Evolutionary conservation across 257 asterid species (phyloP).

Genomic region (Solanum sejunctum): DNA sequence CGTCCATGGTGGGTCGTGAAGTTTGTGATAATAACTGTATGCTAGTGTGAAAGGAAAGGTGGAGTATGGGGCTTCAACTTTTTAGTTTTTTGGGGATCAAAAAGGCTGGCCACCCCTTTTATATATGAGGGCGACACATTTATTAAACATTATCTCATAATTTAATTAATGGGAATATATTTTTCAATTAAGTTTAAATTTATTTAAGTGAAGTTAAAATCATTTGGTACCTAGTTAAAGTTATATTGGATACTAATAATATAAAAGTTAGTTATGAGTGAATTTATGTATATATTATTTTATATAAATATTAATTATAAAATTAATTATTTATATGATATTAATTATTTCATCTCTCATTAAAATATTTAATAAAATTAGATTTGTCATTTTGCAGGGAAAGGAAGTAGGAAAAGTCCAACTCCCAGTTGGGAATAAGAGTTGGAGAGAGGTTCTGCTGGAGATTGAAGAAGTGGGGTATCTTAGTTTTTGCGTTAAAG

Average conservation of each 20-base stretch:
- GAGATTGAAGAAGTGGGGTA: neutral
- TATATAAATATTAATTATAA: too few species aligned
- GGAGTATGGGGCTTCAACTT: neutral
- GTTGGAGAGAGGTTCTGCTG: neutral
- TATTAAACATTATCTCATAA: neutral
- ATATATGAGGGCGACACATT: neutral
- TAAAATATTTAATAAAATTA: too few species aligned
- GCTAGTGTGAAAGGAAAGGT: neutral
- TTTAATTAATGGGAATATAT: neutral
- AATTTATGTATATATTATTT: too few species aligned
- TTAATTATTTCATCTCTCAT: too few species aligned
- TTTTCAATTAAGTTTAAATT: neutral
- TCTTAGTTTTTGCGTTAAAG: neutral
- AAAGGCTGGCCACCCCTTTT: neutral
- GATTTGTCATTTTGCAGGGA: too few species aligned
- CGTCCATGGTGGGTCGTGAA: constrained; percentile 28
- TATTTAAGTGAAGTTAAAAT: neutral
- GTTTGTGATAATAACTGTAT: neutral
- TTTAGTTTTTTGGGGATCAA: neutral
- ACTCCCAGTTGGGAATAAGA: neutral
- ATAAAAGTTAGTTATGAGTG: too few species aligned
- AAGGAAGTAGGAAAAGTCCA: neutral
- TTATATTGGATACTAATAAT: too few species aligned
- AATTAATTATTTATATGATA: too few species aligned
- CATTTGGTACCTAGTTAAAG: neutral